A percentile compares a stretch with the other conserved stretches of the same genome.
Evolutionary conservation across 805 yeast species (phyloP).

Genomic region (Ogataea zsoltii): DNA sequence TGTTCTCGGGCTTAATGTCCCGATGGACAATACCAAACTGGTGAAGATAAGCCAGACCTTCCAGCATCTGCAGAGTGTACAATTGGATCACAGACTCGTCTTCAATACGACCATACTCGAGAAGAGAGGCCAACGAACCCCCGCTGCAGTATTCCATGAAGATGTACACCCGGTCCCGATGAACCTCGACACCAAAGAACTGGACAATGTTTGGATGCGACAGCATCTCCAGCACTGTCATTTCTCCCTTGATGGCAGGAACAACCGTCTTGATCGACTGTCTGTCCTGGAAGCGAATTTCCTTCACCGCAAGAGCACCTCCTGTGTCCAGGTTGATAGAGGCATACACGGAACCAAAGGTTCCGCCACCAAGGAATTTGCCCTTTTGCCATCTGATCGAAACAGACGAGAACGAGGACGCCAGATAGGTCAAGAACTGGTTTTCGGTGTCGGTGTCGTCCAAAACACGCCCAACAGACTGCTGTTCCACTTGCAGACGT

Average conservation of each 20-base stretch:
- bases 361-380: constrained; percentile 88
- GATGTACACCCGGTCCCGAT: constrained; percentile 89
- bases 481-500: constrained; percentile 43
- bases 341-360: constrained; percentile 92
- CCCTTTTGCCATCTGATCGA: constrained; percentile 98
- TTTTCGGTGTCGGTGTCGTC: constrained; percentile 87
- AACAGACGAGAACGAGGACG: constrained; percentile 85
- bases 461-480: constrained; percentile 79
- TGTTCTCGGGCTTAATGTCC: constrained; percentile 94
- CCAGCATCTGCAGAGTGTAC: constrained; percentile 88
- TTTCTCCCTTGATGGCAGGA: constrained; percentile 90
- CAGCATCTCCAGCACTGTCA: constrained; percentile 93
- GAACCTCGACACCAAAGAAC: constrained; percentile 96
- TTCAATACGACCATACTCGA: constrained; percentile 91
- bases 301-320: constrained; percentile 95
- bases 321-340: constrained; percentile 94
- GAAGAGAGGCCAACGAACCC: constrained; percentile 82
- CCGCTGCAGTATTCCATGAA: constrained; percentile 98
- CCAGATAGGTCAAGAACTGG: constrained; percentile 80
- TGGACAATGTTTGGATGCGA: constrained; percentile 97
- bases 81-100: constrained; percentile 92
- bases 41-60: constrained; percentile 92
- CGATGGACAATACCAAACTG: constrained; percentile 95
- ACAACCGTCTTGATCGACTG: constrained; percentile 82
- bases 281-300: constrained; percentile 85